Percentiles rank a stretch among this genome's conserved stretches.
Conservation (phyloP, 768 basidiomycete species). For the Boletus insuetus region DNA sequence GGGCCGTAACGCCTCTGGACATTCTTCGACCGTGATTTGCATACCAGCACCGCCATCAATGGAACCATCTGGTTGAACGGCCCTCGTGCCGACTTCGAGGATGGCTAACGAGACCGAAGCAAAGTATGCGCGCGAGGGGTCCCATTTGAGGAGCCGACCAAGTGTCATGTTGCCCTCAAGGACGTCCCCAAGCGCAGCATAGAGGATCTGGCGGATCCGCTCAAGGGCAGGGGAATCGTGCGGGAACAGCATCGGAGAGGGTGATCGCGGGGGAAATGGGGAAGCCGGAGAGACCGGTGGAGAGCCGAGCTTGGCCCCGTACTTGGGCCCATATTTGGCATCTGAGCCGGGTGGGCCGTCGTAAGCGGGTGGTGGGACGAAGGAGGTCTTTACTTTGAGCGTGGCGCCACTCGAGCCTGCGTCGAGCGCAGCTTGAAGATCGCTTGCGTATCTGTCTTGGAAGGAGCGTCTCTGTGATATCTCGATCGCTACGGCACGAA, state of each 20-base stretch:
- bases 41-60: constrained; percentile 52
- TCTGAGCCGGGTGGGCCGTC: constrained; percentile 31
- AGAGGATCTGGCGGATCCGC: constrained; percentile 83
- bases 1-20: constrained; percentile 61
- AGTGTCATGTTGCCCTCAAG: constrained; percentile 56
- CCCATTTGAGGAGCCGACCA: constrained; percentile 51
- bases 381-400: constrained; percentile 50
- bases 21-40: constrained; percentile 54
- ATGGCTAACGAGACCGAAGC: constrained; percentile 72
- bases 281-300: constrained; percentile 20
- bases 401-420: constrained; percentile 41
- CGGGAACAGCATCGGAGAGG: constrained; percentile 47
- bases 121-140: constrained; percentile 77
- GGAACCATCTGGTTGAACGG: constrained; percentile 45
- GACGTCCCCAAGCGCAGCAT: constrained; percentile 73
- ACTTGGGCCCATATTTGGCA: constrained; percentile 8
- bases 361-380: constrained; percentile 71
- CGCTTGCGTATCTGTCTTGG: constrained; percentile 72
- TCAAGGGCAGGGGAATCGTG: constrained; percentile 53
- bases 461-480: constrained; percentile 83
- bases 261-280: constrained; percentile 39
- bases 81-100: constrained; percentile 57
- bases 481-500: constrained; percentile 85
- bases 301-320: constrained; percentile 2
- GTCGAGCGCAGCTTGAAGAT: constrained; percentile 79